A percentile compares a stretch with the other conserved stretches of the same genome.
Conservation (phyloP, 2,329 filamentous ascomycete species). For the Curvularia hawaiiensis region DNA sequence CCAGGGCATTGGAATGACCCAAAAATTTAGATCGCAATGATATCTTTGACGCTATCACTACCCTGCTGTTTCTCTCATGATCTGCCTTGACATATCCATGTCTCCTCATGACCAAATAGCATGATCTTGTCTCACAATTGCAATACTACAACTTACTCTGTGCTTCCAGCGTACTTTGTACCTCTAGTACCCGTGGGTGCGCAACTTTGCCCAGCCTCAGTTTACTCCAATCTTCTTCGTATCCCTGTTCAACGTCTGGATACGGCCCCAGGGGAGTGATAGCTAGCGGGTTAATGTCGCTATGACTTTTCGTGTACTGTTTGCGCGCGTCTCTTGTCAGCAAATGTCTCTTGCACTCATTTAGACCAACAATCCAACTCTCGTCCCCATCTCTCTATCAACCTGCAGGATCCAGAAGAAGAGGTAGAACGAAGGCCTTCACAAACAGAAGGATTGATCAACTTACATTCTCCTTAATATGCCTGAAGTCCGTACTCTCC, state of each 20-base stretch:
- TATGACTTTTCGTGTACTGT: constrained; percentile 64
- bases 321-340: background rate
- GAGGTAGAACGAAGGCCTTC: background rate
- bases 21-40: constrained; percentile 16
- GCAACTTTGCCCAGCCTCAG: constrained; percentile 55
- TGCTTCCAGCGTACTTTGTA: constrained; percentile 34
- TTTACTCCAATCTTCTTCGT: constrained; percentile 56
- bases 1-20: constrained; percentile 9
- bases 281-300: constrained; percentile 63
- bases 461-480: constrained; percentile 68
- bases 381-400: background rate
- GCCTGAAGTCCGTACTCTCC: constrained; percentile 67
- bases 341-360: background rate
- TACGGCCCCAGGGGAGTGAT: constrained; percentile 69
- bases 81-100: background rate
- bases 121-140: background rate
- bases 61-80: background rate
- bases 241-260: constrained; percentile 61
- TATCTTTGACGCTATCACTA: background rate
- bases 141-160: constrained; percentile 29
- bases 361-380: background rate
- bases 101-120: background rate
- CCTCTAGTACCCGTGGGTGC: constrained; percentile 47
- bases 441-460: background rate
- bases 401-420: background rate